Conservation (phyloP, 164 flowering plant species). For the Saururus chinensis region DNA sequence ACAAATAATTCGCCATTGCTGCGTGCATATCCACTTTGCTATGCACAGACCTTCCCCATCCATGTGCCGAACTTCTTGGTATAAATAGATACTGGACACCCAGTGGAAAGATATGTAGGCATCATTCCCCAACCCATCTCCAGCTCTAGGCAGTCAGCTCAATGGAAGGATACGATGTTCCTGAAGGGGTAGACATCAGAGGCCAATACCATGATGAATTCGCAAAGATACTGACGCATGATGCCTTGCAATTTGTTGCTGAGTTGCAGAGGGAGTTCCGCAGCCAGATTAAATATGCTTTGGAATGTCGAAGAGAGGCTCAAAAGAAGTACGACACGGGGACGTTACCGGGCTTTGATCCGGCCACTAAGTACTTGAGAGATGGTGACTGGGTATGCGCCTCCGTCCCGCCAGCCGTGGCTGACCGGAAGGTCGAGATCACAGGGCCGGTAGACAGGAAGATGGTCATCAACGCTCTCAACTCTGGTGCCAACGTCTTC, state of each 20-base stretch:
- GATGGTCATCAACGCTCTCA: conserved; percentile 93
- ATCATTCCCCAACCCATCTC: neutral
- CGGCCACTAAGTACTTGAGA: conserved; percentile 52
- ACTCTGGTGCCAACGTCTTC: conserved; percentile 88
- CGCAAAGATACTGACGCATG: conserved; percentile 53
- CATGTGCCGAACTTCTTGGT: neutral
- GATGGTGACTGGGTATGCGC: conserved; percentile 78
- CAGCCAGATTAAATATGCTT: conserved; percentile 42
- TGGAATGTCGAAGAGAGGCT: conserved; percentile 71
- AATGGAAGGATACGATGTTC: conserved; percentile 38
- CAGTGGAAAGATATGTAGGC: neutral
- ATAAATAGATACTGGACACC: too few species aligned
- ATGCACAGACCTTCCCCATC: neutral
- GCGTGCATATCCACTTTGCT: neutral
- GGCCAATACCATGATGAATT: conserved; percentile 56
- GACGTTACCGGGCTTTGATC: conserved; percentile 67
- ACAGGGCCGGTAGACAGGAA: conserved; percentile 90
- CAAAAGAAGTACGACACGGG: conserved; percentile 57
- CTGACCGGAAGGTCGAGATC: conserved; percentile 87
- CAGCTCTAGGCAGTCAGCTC: neutral
- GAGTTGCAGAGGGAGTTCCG: conserved; percentile 71
- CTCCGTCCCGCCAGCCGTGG: conserved; percentile 53
- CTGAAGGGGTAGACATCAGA: conserved; percentile 76
- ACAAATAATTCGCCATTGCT: neutral
- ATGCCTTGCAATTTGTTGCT: conserved; percentile 67